Evolutionary conservation across 2,329 filamentous ascomycete genomes (phyloP), one percentile per base, ranked within the genome.

Genomic region (Colletotrichum phormii): DNA sequence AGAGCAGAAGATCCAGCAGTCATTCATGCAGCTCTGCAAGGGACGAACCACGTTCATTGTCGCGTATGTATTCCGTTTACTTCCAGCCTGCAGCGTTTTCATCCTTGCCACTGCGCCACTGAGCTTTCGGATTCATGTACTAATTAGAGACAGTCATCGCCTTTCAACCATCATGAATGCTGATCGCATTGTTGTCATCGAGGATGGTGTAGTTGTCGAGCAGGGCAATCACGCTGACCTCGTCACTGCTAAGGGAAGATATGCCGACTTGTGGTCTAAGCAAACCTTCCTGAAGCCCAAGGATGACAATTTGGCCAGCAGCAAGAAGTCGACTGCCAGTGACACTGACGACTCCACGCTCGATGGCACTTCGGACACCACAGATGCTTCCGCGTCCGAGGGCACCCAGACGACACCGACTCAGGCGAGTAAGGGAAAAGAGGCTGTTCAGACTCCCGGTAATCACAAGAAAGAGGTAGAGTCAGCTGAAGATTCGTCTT

Each of bases 91-190:
- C 15, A 22, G 8, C 4, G 24, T 29, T 26, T 18, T 3, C 24
- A 24, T 65, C 42, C n/a, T 31, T 49, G 15, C 18, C 18, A 3
- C 11, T 6, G 15, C n/a, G 12, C 55, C 6, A 29, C 13, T 42
- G 13, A 12, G 15, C 1, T 33, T n/a, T 5, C 22, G 5, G 26
- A 26, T 68, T 35, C 12, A 67, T 12, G 22, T 29, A 8, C 62
- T 64, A 31, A 64, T 7, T 24, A 24, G 3, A 35, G 13, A 15
- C 26, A 91, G 89, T 0, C 92, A 94, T 79, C 88, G 92, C 11
- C 83, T 94, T 29, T 93, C 92, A 0, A 94, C 92, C 0, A 90
- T 94, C 67, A 90, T 92, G 83, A 91, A 91, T 75, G 91, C 91
- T 2, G 90, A 93, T 76, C 85, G 87, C 29, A 93, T 93, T 72